phyloP scores from a whole-genome alignment of 2,329 filamentous ascomycete genomes.

The Fusarium chaquense region DNA sequence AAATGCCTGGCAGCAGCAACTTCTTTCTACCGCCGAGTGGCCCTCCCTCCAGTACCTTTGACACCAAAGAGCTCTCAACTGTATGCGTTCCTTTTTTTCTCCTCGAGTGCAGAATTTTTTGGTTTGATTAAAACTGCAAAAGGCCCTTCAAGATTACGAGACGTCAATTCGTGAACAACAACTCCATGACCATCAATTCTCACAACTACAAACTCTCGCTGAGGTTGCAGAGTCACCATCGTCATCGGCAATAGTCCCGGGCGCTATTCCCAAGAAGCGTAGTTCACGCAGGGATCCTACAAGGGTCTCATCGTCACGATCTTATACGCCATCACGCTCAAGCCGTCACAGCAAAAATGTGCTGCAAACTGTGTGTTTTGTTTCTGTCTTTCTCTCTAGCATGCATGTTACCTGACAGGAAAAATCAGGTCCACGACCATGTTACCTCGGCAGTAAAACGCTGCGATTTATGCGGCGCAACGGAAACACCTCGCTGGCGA shows the following conservation, averaged over 20 bases:
- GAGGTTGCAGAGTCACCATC: not conserved
- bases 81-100: not conserved
- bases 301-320: not conserved
- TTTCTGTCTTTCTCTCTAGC: not conserved
- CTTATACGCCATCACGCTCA: not conserved
- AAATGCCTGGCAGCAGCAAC: not conserved
- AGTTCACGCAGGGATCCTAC: not conserved
- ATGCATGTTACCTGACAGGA: not conserved
- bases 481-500: constrained; percentile 11
- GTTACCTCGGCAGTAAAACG: not conserved
- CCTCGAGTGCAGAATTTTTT: not conserved
- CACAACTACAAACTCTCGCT: not conserved
- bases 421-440: not conserved
- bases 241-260: not conserved
- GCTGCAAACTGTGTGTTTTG: not conserved
- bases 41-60: not conserved
- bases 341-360: not conserved
- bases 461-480: not conserved
- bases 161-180: not conserved
- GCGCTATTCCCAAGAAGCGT: not conserved
- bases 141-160: not conserved
- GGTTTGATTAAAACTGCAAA: not conserved
- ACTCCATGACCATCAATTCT: not conserved
- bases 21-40: not conserved
- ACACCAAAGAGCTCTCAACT: not conserved